A percentile compares a stretch with the other conserved stretches of the same genome.
phyloP scores from a whole-genome alignment of 2,329 filamentous ascomycete genomes.

The Alternaria alternata region DNA sequence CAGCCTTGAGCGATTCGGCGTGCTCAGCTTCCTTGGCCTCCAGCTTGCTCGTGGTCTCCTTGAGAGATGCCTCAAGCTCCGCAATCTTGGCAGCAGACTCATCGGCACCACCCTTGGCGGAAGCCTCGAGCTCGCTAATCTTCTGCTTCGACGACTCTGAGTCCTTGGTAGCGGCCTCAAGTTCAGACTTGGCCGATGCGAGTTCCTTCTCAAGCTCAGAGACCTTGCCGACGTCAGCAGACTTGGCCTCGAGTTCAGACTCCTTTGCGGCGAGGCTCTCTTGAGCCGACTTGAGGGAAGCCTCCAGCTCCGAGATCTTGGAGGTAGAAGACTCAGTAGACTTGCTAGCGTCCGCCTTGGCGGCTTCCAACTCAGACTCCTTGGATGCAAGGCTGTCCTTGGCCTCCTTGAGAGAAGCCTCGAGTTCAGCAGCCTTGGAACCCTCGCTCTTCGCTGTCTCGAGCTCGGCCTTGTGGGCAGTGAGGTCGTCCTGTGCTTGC shows the following conservation, averaged over 20 bases:
- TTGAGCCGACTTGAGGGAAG: constrained; percentile 31
- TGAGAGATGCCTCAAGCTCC: constrained; percentile 30
- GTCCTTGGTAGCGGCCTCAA: constrained; percentile 22
- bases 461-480: constrained; percentile 34
- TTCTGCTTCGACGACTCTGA: constrained; percentile 30
- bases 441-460: constrained; percentile 24
- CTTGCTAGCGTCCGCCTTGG: constrained; percentile 26
- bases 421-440: constrained; percentile 22
- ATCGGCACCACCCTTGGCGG: constrained; percentile 24
- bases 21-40: constrained; percentile 26
- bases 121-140: constrained; percentile 29
- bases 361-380: constrained; percentile 27
- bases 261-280: constrained; percentile 35
- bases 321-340: constrained; percentile 28
- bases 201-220: constrained; percentile 28
- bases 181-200: constrained; percentile 25
- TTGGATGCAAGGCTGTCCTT: constrained; percentile 17
- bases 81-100: constrained; percentile 26
- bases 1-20: constrained; percentile 24
- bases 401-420: constrained; percentile 23
- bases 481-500: constrained; percentile 32
- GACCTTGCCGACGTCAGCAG: constrained; percentile 29
- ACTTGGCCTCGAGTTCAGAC: constrained; percentile 28
- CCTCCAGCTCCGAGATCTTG: constrained; percentile 33
- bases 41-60: constrained; percentile 23